Percentiles rank a stretch among this genome's conserved stretches.
Conservation (phyloP, 1,284 basidiomycete species). For the Austroboletus sp. region DNA sequence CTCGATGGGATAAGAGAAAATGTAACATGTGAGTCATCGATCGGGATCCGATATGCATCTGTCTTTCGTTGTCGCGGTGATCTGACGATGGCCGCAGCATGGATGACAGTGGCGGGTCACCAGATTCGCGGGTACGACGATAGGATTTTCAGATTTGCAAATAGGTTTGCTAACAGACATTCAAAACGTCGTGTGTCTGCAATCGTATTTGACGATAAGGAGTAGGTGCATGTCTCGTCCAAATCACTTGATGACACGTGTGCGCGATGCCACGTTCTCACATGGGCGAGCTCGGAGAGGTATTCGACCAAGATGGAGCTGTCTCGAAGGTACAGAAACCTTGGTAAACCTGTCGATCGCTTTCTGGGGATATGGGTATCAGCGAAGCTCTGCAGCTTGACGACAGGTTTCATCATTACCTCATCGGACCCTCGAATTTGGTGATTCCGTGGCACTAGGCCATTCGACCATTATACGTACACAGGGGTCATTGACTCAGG, state of each 20-base stretch:
- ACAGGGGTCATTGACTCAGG: slow-evolving; percentile 19
- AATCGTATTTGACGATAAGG: slow-evolving; percentile 29
- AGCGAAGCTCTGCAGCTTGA: slow-evolving; percentile 12
- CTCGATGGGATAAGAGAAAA: not conserved
- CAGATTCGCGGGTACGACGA: not conserved
- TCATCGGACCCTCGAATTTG: slow-evolving; percentile 12
- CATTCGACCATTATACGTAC: slow-evolving; percentile 6
- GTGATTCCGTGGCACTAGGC: slow-evolving; percentile 10
- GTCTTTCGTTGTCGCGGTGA: not conserved
- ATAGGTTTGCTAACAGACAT: slow-evolving; percentile 3
- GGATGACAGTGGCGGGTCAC: not conserved
- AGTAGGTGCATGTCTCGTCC: slow-evolving; percentile 8
- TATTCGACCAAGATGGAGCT: slow-evolving; percentile 2
- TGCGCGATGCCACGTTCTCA: slow-evolving; percentile 1
- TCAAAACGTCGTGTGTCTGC: slow-evolving; percentile 2
- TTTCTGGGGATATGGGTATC: slow-evolving; percentile 17
- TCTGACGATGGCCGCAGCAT: not conserved
- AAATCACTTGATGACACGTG: slow-evolving; percentile 23
- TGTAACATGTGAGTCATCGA: not conserved
- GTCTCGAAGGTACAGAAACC: slow-evolving; percentile 4
- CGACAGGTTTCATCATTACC: slow-evolving; percentile 19
- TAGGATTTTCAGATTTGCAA: slow-evolving; percentile 17
- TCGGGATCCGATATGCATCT: not conserved
- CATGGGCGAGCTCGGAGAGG: not conserved
- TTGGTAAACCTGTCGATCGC: slow-evolving; percentile 22